Percentiles rank a stretch among this genome's conserved stretches.
Evolutionary conservation across 371 early-diverging fungal species (phyloP).

Genomic region (Mucor circinelloides): DNA sequence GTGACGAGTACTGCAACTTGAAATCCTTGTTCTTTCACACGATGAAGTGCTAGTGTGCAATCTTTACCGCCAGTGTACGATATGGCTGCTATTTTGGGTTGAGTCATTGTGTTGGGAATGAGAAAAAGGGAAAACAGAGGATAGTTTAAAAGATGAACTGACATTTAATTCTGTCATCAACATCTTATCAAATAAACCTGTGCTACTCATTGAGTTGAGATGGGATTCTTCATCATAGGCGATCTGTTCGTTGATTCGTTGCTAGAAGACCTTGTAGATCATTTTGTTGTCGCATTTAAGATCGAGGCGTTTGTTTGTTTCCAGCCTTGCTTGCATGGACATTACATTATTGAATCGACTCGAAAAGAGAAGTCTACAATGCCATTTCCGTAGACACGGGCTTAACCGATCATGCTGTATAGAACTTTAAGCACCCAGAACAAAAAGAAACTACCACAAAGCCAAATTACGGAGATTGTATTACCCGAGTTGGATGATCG

Average conservation of each 20-base stretch:
- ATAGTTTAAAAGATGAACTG: neutral
- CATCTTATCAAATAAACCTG: neutral
- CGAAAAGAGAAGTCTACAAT: neutral
- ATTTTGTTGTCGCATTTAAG: neutral
- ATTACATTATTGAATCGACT: neutral
- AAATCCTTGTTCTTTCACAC: slow-evolving; percentile 38
- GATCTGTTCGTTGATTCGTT: neutral
- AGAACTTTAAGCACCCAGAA: neutral
- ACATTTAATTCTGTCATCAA: neutral
- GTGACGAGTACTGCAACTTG: slow-evolving; percentile 52
- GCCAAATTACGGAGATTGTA: neutral
- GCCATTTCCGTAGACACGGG: neutral
- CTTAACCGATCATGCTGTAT: neutral
- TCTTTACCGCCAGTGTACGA: slow-evolving; percentile 67
- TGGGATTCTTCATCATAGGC: neutral
- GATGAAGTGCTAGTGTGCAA: slow-evolving; percentile 52
- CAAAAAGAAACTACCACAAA: neutral
- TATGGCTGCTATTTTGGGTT: slow-evolving; percentile 36
- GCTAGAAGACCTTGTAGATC: neutral
- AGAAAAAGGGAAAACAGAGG: neutral
- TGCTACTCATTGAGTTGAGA: neutral
- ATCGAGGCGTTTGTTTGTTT: neutral
- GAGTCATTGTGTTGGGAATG: neutral
- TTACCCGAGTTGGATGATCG: neutral
- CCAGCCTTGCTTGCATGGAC: neutral